These are phyloP conservation scores for Mediolabrus comicus DNA, from an alignment of 108 stramenopile genomes.

Conservation along the genomic window DNA sequence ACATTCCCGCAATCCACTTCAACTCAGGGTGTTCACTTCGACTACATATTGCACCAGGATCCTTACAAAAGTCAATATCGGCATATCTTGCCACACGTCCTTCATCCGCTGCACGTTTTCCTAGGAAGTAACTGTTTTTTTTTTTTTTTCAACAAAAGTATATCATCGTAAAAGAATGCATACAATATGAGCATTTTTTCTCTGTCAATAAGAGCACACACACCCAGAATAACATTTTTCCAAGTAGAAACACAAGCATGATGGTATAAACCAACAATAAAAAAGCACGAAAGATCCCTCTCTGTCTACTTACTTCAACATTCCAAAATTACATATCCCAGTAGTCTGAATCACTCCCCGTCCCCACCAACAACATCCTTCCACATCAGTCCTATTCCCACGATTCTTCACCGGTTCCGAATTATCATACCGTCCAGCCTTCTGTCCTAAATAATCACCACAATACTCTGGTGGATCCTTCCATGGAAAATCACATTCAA, in stretches of 20 bases:
- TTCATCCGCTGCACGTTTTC: conserved; percentile 25
- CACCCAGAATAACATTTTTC: too few relatives aligned
- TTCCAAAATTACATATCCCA: conserved; percentile 38
- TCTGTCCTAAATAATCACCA: conserved; percentile 37
- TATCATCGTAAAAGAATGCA: too few relatives aligned
- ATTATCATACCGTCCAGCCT: conserved; percentile 29
- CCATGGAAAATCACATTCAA: conserved; percentile 40
- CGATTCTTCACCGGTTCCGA: conserved; percentile 28
- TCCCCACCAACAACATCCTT: conserved; percentile 54
- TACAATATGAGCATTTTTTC: not conserved
- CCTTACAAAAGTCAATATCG: conserved; percentile 38
- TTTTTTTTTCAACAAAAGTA: too few relatives aligned
- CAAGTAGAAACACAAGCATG: too few relatives aligned
- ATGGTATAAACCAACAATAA: not conserved
- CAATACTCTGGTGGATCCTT: conserved; percentile 37
- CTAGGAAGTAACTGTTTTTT: conserved; percentile 15
- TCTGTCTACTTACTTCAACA: conserved; percentile 34
- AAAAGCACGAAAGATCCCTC: not conserved
- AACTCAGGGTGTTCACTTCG: conserved; percentile 19
- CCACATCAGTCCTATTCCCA: conserved; percentile 38
- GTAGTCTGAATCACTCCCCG: conserved; percentile 53
- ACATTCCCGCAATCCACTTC: conserved; percentile 47
- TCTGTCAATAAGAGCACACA: too few relatives aligned
- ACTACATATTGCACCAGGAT: conserved; percentile 23
- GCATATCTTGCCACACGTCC: conserved; percentile 25